These are phyloP conservation scores for Leptomonas pyrrhocoris DNA, from an alignment of 208 protist species.

Conservation along the genomic window DNA sequence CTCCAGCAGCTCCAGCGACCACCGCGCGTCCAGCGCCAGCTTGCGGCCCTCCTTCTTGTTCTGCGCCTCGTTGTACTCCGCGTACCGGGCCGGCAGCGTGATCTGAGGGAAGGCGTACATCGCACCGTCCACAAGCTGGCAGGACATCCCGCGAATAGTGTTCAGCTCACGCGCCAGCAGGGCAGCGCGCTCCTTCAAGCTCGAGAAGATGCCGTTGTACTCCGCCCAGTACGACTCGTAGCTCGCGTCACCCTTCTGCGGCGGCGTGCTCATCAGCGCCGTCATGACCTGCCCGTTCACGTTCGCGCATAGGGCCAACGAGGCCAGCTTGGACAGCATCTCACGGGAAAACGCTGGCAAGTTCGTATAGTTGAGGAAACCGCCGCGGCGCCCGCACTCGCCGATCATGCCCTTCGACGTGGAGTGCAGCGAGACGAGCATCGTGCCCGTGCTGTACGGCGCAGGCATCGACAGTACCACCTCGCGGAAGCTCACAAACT, in stretches of 20 bases:
- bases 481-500: slow-evolving; percentile 93
- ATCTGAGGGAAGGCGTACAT: slow-evolving; percentile 99
- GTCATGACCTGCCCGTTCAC: slow-evolving; percentile 94
- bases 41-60: slow-evolving; percentile 68
- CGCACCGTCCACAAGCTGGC: slow-evolving; percentile 92
- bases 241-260: slow-evolving; percentile 88
- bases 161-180: slow-evolving; percentile 90
- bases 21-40: slow-evolving; percentile 94
- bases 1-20: slow-evolving; percentile 97
- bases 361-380: slow-evolving; percentile 96
- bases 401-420: slow-evolving; percentile 98
- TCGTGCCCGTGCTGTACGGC: slow-evolving; percentile 66
- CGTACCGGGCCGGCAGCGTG: slow-evolving; percentile 81
- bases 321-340: slow-evolving; percentile 96
- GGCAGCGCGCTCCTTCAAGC: slow-evolving; percentile 64
- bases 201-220: slow-evolving; percentile 78
- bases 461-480: slow-evolving; percentile 68
- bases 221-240: slow-evolving; percentile 89
- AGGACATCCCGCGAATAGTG: slow-evolving; percentile 92
- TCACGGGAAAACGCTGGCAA: slow-evolving; percentile 59
- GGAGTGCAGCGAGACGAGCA: slow-evolving; percentile 95
- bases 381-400: slow-evolving; percentile 98
- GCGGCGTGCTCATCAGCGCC: slow-evolving; percentile 96
- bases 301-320: slow-evolving; percentile 97
- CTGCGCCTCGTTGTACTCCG: slow-evolving; percentile 56